Evolutionary conservation across 495 filamentous ascomycete genomes (phyloP).

Genomic region (Penicillium verhagenii): DNA sequence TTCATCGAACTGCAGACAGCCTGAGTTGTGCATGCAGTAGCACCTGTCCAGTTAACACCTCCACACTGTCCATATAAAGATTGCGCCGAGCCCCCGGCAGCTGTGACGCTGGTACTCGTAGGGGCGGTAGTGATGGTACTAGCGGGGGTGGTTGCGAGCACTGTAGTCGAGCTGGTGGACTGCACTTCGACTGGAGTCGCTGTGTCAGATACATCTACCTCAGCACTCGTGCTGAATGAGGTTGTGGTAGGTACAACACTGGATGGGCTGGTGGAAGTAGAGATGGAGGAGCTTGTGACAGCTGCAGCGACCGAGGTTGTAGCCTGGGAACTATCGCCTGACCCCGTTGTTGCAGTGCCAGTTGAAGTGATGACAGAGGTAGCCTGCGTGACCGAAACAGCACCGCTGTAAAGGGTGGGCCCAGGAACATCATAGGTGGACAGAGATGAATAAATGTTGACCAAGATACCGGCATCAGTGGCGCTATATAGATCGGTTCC

Average conservation of each 20-base stretch:
- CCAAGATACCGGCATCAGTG: slow-evolving; percentile 59
- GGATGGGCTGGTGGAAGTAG: slow-evolving; percentile 3
- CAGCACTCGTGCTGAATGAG: neutral
- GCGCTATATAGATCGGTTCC: slow-evolving; percentile 59
- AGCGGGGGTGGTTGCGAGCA: neutral
- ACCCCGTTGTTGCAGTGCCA: slow-evolving; percentile 21
- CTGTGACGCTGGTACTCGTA: neutral
- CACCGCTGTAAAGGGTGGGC: slow-evolving; percentile 38
- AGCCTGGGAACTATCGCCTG: slow-evolving; percentile 4
- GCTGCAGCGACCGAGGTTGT: slow-evolving; percentile 8
- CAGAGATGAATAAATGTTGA: slow-evolving; percentile 57
- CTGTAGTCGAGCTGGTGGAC: neutral
- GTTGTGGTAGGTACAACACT: neutral
- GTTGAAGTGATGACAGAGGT: slow-evolving; percentile 26
- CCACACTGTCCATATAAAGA: slow-evolving; percentile 49
- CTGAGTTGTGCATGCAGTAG: slow-evolving; percentile 42
- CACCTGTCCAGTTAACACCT: slow-evolving; percentile 44
- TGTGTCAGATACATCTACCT: neutral
- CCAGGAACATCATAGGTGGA: slow-evolving; percentile 52
- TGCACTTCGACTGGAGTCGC: neutral
- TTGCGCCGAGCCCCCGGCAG: slow-evolving; percentile 19
- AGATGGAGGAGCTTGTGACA: neutral
- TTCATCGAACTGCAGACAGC: slow-evolving; percentile 44
- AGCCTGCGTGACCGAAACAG: slow-evolving; percentile 23
- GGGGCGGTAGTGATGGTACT: neutral